Base-by-base conservation (phyloP, 2,329 filamentous ascomycete species). In the Paraphoma chrysanthemicola region DNA sequence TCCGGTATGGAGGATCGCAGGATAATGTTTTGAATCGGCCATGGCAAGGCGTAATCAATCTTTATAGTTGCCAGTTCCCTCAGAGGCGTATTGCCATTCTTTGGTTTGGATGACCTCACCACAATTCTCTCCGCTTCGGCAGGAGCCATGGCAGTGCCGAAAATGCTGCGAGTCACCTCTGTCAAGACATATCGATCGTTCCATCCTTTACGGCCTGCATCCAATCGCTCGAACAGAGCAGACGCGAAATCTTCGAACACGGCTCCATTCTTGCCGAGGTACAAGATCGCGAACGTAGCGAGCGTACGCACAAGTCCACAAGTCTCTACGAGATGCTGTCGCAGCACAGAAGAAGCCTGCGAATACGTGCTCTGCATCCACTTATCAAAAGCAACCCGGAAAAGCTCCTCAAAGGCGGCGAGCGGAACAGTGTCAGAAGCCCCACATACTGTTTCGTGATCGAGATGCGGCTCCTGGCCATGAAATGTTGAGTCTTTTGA, bases 121-220 rank as follows among this genome's bases (percentile, higher is more conserved):
- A 86, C 83, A 8, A 97, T 77, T 17, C 86, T 85, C 47, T 88
- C 85, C 2, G 82, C 65, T 52, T 92, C 86, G 1, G 91, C 75
- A 1, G 79, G 78, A 0, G 77, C 64, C 4, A 75, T 48, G 1
- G 86, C 67, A 0, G 70, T 71, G 5, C 80, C 82, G 71, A 92
- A 93, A 0, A 90, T 87, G 53, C 88, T 88, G 55, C 92, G 90
- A 0, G 90, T 88, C 1, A 92, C 78, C 63, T 93, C 91, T 0
- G 90, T 95, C 29, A 97, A 80, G 0, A 90, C 83, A 69, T 94
- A 96, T 17, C 88, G 86, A 72, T 97, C 92, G 59, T 89, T 88
- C 93, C 93, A 97, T 36, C 76, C 76, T 70, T 75, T 70, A 79
- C 82, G 76, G 11, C 78, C 78, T 47, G 75, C 81, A 63, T 95